These are phyloP conservation scores for Asterella californica DNA, from an alignment of 225 moss, liverwort and hornwort genomes.

Conservation along the genomic window DNA sequence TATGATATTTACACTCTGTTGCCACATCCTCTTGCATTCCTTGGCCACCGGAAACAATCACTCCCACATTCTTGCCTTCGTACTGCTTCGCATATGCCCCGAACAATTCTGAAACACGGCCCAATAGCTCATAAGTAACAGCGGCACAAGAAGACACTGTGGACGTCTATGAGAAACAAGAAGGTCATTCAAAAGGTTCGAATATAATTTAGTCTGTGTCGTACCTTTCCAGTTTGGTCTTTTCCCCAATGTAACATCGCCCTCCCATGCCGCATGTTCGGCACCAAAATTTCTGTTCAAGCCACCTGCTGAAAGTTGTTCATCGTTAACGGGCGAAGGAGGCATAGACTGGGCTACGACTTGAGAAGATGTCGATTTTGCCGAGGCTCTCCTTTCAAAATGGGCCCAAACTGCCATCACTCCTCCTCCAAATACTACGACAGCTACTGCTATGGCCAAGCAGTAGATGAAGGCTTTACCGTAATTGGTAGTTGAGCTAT, in stretches of 20 bases:
- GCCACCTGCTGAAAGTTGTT: neutral
- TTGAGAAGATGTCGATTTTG: neutral
- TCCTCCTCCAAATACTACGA: conserved; percentile 6
- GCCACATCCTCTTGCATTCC: conserved; percentile 29
- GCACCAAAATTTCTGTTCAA: no score
- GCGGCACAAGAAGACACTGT: neutral
- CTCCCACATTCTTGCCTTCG: conserved; percentile 29
- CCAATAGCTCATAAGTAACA: neutral
- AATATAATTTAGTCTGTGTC: neutral
- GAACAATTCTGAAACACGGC: conserved; percentile 21
- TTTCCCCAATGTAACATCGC: conserved; percentile 22
- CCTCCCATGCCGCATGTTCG: conserved; percentile 4
- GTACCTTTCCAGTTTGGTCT: conserved; percentile 37
- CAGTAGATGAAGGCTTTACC: neutral
- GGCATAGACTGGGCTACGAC: neutral
- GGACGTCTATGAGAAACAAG: neutral
- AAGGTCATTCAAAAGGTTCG: neutral
- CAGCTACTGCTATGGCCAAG: neutral
- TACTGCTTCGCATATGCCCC: neutral
- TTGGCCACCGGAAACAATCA: conserved; percentile 25
- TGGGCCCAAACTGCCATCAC: conserved; percentile 18
- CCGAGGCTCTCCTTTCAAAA: neutral
- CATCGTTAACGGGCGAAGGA: neutral
- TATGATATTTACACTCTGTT: conserved; percentile 21
- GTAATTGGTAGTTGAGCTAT: neutral